Percentiles rank a stretch among this genome's conserved stretches.
Conservation (phyloP, 2,329 filamentous ascomycete species). For the Pyrenochaeta sp. region DNA sequence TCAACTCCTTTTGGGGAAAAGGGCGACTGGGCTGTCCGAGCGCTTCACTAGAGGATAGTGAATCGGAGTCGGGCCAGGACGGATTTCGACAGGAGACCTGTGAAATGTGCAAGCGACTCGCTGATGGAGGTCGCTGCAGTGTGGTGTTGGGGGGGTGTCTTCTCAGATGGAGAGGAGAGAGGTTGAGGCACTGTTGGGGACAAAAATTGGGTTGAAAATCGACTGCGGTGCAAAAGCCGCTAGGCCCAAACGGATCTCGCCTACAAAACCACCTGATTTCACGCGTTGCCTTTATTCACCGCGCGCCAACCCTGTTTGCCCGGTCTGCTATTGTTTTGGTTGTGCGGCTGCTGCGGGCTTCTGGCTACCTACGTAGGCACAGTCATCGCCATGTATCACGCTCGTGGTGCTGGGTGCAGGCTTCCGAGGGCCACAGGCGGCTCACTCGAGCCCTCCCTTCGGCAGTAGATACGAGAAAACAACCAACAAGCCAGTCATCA, state of each 20-base stretch:
- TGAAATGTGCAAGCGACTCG: slow-evolving; percentile 50
- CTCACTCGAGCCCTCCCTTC: slow-evolving; percentile 3
- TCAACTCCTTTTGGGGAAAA: slow-evolving; percentile 34
- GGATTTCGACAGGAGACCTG: slow-evolving; percentile 49
- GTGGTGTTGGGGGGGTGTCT: slow-evolving; percentile 36
- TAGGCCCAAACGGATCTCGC: too few relatives aligned
- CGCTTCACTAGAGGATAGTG: slow-evolving; percentile 40
- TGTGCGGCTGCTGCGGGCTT: too few relatives aligned
- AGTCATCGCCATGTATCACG: too few relatives aligned
- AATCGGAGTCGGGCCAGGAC: slow-evolving; percentile 40
- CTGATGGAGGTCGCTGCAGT: slow-evolving; percentile 41
- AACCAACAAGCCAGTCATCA: slow-evolving; percentile 21
- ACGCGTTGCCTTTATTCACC: too few relatives aligned
- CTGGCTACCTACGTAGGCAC: too few relatives aligned
- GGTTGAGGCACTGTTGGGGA: slow-evolving; percentile 14
- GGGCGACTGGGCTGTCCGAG: slow-evolving; percentile 46
- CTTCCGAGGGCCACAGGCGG: too few relatives aligned
- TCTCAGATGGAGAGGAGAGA: slow-evolving; percentile 46
- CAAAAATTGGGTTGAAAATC: slow-evolving; percentile 34
- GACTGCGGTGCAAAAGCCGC: slow-evolving; percentile 24
- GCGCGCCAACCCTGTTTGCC: too few relatives aligned
- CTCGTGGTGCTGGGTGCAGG: too few relatives aligned
- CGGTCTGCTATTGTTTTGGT: too few relatives aligned
- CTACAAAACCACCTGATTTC: too few relatives aligned
- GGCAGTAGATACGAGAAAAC: slow-evolving; percentile 13